Conservation (phyloP, 1,284 basidiomycete genomes). For the Irpex sp. region DNA sequence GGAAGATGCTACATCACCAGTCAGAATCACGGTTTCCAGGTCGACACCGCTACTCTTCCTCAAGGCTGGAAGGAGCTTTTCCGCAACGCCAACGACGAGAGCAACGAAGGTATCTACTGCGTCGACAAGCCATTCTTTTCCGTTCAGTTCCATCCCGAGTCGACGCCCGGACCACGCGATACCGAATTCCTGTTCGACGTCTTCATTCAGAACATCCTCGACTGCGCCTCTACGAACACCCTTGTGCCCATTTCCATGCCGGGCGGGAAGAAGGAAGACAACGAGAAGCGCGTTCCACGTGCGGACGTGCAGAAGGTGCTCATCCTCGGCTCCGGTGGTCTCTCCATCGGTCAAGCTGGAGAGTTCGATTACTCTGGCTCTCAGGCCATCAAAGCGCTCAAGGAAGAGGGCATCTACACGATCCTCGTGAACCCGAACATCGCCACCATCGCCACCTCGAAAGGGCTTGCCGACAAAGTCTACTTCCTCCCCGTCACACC, state of each 20-base stretch:
- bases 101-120: constrained; percentile 97
- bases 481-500: constrained; percentile 98
- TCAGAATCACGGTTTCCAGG: constrained; percentile 99
- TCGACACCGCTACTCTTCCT: constrained; percentile 79
- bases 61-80: constrained; percentile 92
- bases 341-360: constrained; percentile 97
- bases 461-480: constrained; percentile 97
- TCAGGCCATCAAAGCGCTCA: constrained; percentile 98
- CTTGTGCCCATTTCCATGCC: constrained; percentile 81
- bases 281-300: constrained; percentile 72
- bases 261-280: constrained; percentile 82
- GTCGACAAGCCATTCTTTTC: constrained; percentile 93
- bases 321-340: constrained; percentile 95
- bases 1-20: constrained; percentile 99
- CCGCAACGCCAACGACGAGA: constrained; percentile 94
- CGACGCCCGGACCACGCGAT: constrained; percentile 95
- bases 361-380: constrained; percentile 99
- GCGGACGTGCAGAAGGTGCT: constrained; percentile 89
- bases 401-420: constrained; percentile 98
- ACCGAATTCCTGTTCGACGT: constrained; percentile 99
- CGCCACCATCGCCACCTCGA: constrained; percentile 98
- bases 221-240: constrained; percentile 66
- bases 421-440: constrained; percentile 99
- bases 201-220: constrained; percentile 85
- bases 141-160: constrained; percentile 99